Evolutionary conservation across 805 yeast species (phyloP), one percentile per base, ranked within the genome.

Genomic region (Ogataea sp.): DNA sequence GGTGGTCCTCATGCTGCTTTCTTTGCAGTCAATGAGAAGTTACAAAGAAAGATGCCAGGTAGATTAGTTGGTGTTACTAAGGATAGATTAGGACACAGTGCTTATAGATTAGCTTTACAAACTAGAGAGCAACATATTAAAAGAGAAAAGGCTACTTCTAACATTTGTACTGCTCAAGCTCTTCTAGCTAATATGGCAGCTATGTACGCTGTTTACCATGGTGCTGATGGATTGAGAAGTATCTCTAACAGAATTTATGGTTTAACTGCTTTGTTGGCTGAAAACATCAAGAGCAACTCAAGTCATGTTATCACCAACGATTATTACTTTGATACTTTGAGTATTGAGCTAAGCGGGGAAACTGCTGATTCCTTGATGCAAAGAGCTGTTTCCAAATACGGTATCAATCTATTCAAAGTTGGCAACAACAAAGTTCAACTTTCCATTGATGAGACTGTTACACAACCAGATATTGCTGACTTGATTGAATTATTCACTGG

Each of bases 1-100:
- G 98, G 98, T 55, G 98, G 98, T 17, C 98, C 98, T 3, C 98
- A 93, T 61, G 97, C 98, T 35, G 98, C 96, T 1, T 93, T 86
- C 65, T 89, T 93, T 52, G 86, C 97, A 8, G 95, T 90, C 31
- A 71, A 77, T n/a, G 76, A 79, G 43, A 72, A 78, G 40, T 71
- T 83, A 50, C 85, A 86, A 56, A 78, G 98, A 58, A 93, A 89
- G 62, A 87, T 93, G 60, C 98, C 98, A 2, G 98, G 98, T 33
- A 76, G 98, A 66, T 75, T 93, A 40, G 89, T 93, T 40, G 98
- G 98, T 56, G 78, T 85, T 31, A 80, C 95, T 30, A 86, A 85
- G 58, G 98, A 90, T 59, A 74, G 97, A 55, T 67, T 89, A 39
- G 97, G 96, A 17, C 78, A 83, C 48, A 75, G 73, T n/a, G 97